Conservation (phyloP, 2,329 filamentous ascomycete species). For the Lachnellula subtilissima region DNA sequence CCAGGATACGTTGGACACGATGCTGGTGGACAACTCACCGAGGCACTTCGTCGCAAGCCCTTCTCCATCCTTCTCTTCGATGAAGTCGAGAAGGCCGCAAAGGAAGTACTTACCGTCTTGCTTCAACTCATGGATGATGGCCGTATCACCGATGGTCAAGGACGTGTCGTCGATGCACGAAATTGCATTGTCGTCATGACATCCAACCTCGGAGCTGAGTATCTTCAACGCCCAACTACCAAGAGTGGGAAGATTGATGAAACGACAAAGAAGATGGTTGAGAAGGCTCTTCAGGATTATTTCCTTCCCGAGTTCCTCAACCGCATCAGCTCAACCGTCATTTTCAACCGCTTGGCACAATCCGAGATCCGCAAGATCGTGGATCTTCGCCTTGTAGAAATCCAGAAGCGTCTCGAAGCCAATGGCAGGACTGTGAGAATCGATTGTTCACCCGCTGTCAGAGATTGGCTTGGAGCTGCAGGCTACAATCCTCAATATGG, state of each 20-base stretch:
- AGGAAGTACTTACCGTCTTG: slow-evolving; percentile 92
- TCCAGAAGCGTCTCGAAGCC: slow-evolving; percentile 81
- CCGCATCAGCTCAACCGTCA: slow-evolving; percentile 91
- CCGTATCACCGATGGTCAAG: slow-evolving; percentile 96
- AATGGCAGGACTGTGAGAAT: slow-evolving; percentile 87
- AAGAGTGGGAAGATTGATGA: slow-evolving; percentile 82
- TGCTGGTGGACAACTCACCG: slow-evolving; percentile 89
- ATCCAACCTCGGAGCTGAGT: slow-evolving; percentile 93
- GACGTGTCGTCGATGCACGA: slow-evolving; percentile 86
- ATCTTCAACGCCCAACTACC: slow-evolving; percentile 71
- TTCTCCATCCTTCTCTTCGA: slow-evolving; percentile 98
- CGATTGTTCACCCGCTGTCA: slow-evolving; percentile 75
- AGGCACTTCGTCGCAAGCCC: slow-evolving; percentile 85
- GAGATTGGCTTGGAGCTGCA: slow-evolving; percentile 85
- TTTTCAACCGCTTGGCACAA: slow-evolving; percentile 94
- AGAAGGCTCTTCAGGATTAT: slow-evolving; percentile 85
- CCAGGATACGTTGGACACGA: slow-evolving; percentile 97
- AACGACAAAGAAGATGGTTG: slow-evolving; percentile 82
- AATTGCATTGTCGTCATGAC: slow-evolving; percentile 99
- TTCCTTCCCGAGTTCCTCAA: slow-evolving; percentile 99
- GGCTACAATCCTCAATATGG: slow-evolving; percentile 96
- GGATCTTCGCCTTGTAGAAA: slow-evolving; percentile 79
- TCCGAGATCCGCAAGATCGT: slow-evolving; percentile 93
- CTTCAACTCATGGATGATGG: slow-evolving; percentile 99
- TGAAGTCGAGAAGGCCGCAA: slow-evolving; percentile 97